Evolutionary conservation across 176 grass and related monocot genomes (phyloP), one percentile per base, ranked within the genome.

Genomic region (Rhynchospora pubera): DNA sequence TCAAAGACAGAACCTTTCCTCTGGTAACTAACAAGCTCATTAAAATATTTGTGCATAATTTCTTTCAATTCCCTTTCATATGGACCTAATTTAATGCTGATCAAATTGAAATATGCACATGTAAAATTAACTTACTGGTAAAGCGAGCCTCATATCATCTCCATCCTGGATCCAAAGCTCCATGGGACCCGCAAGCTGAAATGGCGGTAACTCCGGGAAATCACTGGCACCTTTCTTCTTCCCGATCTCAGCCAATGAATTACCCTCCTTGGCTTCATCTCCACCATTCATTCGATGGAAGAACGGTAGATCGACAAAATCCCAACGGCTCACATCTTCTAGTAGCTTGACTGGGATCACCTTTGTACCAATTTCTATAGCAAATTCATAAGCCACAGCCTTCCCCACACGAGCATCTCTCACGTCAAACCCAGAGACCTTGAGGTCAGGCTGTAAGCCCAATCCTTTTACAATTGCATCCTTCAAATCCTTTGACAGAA

Each of bases 151-250:
- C 84, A 99, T 82, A 57, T 90, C 92, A 24, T 98, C 92, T 9
- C 85, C 96, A 57, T 95, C 77, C 79, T 94, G 92, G 79, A 99
- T 95, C 96, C 90, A 93, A 76, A 98, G 87, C 66, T 98, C 90
- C 96, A 94, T 85, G 5, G 90, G 96, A 48, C 96, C 92, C 0
- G 92, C 85, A 19, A 98, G 90, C 85, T 94, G 87, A 85, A 98
- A 98, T 12, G 92, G 87, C 1, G 92, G 90, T 58, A 95, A 80
- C 0, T 80, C 78, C 1, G 90, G 92, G 24, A 79, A 68, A 79
- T 43, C 60, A 58, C 22, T 68, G 62, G 60, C 21, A 67, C 89
- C 82, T 48, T 56, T 67, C 83, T 85, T 46, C 67, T 62, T 63
- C 4, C 88, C 79, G 7, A 92, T 90, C 72, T 94, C 85, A 0